Base-by-base conservation (phyloP, 345 rosid species). In the Cochlearia excelsa region DNA sequence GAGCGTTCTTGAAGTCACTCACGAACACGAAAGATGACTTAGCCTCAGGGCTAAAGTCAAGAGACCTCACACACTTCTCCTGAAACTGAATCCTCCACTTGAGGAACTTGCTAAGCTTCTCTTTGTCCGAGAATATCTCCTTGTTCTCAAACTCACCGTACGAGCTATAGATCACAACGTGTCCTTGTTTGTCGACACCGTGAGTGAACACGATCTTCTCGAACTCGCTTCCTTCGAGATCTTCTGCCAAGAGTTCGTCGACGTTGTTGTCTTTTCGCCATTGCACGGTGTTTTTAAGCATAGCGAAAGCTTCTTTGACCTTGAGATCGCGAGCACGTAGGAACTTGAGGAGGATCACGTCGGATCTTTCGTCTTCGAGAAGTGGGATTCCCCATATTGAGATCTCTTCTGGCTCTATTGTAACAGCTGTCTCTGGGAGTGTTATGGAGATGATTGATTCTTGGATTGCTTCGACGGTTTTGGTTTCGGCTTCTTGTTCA, bases 81-180 rank as follows among this genome's bases (percentile, higher is more conserved):
- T 88, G 61, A 76, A 83, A 86, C 72, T 88, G 98, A 75, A 86
- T 81, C 75, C 98, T 77, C 96, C 96, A 88, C 40, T 82, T 78
- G 52, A 91, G 78, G 66, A 91, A 91, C 74, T 77, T 82, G 61
- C 4, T 54, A 51, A 91, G 49, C 71, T 82, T 91, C 71, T 80
- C 92, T 48, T 79, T 87, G 52, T 84, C 87, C 0, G 85, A 67
- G 63, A 91, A 88, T 42, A 86, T 49, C 23, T 84, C 85, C 74
- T 81, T 91, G 77, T 78, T 76, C 69, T 80, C 88, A 51, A 91
- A 88, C 74, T 78, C 98, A 0, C 96, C 87, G 23, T 80, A 86
- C 9, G 82, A 88, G 73, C 87, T 91, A 61, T 91, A 91, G 52
- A 92, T 84, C 11, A 91, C 88, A 0, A 90, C 83, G 53, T 84